Conservation (phyloP, 2,329 filamentous ascomycete species). For the Lachnellula willkommii region DNA sequence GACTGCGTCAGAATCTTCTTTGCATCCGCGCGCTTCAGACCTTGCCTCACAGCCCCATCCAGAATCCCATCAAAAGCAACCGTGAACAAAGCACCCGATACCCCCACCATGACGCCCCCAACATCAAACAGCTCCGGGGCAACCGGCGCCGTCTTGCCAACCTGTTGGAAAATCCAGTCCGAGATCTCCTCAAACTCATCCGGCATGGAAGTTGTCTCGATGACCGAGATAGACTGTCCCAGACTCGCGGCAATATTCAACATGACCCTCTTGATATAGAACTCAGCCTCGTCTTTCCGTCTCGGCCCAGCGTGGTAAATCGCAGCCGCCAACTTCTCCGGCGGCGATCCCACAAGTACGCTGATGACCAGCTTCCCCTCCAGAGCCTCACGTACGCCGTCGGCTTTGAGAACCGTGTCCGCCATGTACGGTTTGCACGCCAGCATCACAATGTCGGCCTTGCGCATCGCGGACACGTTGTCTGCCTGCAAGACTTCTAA, state of each 20-base stretch:
- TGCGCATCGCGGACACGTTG: constrained; percentile 62
- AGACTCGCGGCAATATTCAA: constrained; percentile 79
- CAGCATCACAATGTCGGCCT: constrained; percentile 70
- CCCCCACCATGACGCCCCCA: constrained; percentile 67
- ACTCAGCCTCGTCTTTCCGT: constrained; percentile 32
- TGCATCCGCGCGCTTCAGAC: constrained; percentile 66
- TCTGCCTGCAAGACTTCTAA: constrained; percentile 39
- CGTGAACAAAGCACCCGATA: constrained; percentile 69
- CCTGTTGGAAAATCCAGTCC: constrained; percentile 70
- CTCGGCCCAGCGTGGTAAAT: constrained; percentile 40
- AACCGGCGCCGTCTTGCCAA: constrained; percentile 65
- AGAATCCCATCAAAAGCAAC: constrained; percentile 71
- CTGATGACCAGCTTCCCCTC: constrained; percentile 76
- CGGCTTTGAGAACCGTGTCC: constrained; percentile 58
- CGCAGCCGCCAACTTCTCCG: constrained; percentile 59
- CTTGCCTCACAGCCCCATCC: constrained; percentile 75
- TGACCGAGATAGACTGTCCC: constrained; percentile 75
- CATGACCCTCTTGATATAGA: constrained; percentile 71
- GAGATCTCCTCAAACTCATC: constrained; percentile 53
- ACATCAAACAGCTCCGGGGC: constrained; percentile 66
- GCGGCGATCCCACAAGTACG: constrained; percentile 73
- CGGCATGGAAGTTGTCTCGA: constrained; percentile 47
- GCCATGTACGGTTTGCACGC: constrained; percentile 79
- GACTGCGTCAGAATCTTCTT: constrained; percentile 73
- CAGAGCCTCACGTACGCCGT: constrained; percentile 67